A percentile compares a stretch with the other conserved stretches of the same genome.
These are phyloP conservation scores for Crithidia expoeki DNA, from an alignment of 208 protist genomes.

Conservation along the genomic window DNA sequence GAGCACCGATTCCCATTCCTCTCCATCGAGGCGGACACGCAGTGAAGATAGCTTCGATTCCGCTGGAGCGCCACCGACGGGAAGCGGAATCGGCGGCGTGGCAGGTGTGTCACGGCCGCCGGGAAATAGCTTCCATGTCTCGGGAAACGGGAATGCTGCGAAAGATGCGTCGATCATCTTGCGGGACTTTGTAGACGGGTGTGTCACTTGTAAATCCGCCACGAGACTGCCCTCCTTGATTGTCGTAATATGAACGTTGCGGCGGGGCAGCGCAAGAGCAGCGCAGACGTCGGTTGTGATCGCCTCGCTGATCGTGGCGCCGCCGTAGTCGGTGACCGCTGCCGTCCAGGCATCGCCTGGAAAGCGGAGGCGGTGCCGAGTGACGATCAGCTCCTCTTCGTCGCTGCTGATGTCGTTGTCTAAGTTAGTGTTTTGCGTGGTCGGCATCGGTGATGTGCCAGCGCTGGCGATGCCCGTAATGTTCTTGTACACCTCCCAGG, in stretches of 20 bases:
- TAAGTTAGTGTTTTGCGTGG: neutral
- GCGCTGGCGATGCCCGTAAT: constrained; percentile 3
- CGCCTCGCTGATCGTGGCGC: constrained; percentile 25
- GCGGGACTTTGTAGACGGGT: constrained; percentile 16
- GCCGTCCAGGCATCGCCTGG: constrained; percentile 32
- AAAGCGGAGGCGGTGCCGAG: constrained; percentile 37
- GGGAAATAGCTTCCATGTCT: constrained; percentile 28
- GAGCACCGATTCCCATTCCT: constrained; percentile 21
- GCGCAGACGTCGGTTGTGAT: constrained; percentile 43
- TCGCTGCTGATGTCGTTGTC: constrained; percentile 3
- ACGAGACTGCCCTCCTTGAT: constrained; percentile 35
- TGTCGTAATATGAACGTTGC: constrained; percentile 24
- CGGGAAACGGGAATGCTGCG: constrained; percentile 18
- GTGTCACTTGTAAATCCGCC: constrained; percentile 36
- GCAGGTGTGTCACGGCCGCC: neutral
- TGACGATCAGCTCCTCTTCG: constrained; percentile 18
- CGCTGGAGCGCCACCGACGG: neutral
- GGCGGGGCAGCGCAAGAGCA: constrained; percentile 16
- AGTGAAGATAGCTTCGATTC: neutral
- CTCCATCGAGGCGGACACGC: constrained; percentile 25
- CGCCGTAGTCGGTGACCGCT: constrained; percentile 20
- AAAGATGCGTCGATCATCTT: constrained; percentile 28
- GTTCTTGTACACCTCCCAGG: constrained; percentile 16
- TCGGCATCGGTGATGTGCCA: neutral
- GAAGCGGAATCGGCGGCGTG: constrained; percentile 1